Percentiles rank a stretch among this genome's conserved stretches.
Conservation (phyloP, 768 basidiomycete genomes). For the Tricholomella constricta region DNA sequence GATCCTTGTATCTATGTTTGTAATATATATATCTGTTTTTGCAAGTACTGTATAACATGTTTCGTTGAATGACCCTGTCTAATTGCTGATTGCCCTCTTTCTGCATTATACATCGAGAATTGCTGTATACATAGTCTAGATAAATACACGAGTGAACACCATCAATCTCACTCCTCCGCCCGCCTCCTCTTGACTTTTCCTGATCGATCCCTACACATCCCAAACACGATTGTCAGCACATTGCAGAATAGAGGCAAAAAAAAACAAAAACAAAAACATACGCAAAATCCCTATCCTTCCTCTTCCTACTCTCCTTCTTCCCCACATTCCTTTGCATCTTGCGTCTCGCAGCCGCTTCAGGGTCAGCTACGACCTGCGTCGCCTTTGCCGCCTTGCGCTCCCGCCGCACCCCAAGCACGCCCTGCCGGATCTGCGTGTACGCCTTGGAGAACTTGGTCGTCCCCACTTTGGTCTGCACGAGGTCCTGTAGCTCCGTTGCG, state of each 20-base stretch:
- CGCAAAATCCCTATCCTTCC: slow-evolving; percentile 66
- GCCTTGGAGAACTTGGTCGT: slow-evolving; percentile 77
- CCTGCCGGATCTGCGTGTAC: slow-evolving; percentile 82
- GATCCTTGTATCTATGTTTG: no score
- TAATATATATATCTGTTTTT: no score
- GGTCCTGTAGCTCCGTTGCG: slow-evolving; percentile 81
- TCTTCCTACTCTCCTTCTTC: slow-evolving; percentile 87
- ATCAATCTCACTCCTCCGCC: slow-evolving; percentile 1
- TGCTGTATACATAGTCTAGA: neutral
- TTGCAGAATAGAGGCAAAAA: neutral
- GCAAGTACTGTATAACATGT: no score
- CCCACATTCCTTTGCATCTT: slow-evolving; percentile 68
- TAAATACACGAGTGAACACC: neutral
- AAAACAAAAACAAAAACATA: slow-evolving; percentile 38
- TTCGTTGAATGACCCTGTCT: no score
- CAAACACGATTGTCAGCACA: neutral
- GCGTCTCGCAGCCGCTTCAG: slow-evolving; percentile 73
- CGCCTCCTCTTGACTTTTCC: slow-evolving; percentile 21
- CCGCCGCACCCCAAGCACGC: slow-evolving; percentile 62
- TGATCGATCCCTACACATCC: slow-evolving; percentile 14
- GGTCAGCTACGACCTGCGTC: slow-evolving; percentile 66
- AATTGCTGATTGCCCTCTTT: no score
- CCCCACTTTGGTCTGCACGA: slow-evolving; percentile 86
- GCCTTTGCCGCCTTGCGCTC: slow-evolving; percentile 69
- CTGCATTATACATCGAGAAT: no score